These are phyloP conservation scores for Apostasia ramifera DNA, from an alignment of 106 monocot species.

Conservation along the genomic window DNA sequence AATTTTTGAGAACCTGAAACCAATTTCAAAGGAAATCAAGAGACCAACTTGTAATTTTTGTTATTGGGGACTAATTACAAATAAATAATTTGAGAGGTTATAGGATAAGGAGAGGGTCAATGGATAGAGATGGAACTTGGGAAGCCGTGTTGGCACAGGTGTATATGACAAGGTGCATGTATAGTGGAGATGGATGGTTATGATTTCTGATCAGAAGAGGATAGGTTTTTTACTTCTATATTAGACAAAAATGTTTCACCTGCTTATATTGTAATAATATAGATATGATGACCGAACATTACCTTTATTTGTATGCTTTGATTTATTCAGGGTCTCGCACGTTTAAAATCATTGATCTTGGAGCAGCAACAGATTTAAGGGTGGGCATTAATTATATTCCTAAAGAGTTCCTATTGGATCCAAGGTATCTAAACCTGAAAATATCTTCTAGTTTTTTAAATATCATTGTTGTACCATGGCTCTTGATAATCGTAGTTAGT, in stretches of 20 bases:
- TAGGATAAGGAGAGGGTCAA: no score
- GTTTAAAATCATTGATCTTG: constrained; percentile 98
- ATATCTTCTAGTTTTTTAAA: background rate
- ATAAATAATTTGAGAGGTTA: no score
- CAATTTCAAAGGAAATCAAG: no score
- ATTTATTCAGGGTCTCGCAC: constrained; percentile 43
- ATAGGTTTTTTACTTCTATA: background rate
- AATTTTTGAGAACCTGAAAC: no score
- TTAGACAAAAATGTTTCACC: background rate
- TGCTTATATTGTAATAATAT: background rate
- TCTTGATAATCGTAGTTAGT: no score
- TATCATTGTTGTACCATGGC: background rate
- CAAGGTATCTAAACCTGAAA: constrained; percentile 40
- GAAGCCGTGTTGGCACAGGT: background rate
- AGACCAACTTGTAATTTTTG: no score
- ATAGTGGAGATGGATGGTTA: no score
- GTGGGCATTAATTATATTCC: constrained; percentile 97
- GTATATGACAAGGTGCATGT: background rate
- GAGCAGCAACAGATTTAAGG: constrained; percentile 88
- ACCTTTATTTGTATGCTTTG: background rate
- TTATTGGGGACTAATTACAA: no score
- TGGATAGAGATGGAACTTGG: no score
- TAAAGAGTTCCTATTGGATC: constrained; percentile 93
- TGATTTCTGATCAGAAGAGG: no score
- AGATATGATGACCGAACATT: no score